phyloP scores from a whole-genome alignment of 345 rosid genomes.

The Pugionium cornutum region DNA sequence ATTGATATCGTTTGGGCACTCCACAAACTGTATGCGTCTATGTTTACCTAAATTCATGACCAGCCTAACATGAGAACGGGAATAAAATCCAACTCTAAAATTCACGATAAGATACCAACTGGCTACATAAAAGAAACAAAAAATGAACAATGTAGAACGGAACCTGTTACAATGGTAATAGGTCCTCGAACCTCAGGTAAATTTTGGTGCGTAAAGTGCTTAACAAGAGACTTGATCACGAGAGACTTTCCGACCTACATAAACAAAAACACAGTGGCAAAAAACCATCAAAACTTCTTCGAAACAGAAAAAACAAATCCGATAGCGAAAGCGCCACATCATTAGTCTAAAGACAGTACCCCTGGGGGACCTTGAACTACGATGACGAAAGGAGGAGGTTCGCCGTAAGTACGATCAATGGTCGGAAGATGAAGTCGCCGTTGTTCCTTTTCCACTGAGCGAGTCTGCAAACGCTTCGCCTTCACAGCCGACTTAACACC shows the following conservation, averaged over 20 bases:
- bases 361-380: conserved; percentile 92
- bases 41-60: conserved; percentile 60
- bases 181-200: conserved; percentile 91
- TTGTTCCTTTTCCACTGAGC: conserved; percentile 85
- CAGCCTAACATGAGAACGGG: conserved; percentile 30
- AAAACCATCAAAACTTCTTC: conserved; percentile 14
- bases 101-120: not conserved
- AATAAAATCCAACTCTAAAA: conserved; percentile 22
- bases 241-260: conserved; percentile 90
- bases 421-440: conserved; percentile 71
- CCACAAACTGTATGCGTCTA: conserved; percentile 81
- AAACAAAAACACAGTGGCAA: conserved; percentile 21
- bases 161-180: conserved; percentile 83
- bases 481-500: conserved; percentile 58
- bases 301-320: not conserved
- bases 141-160: conserved; percentile 21
- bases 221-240: conserved; percentile 73
- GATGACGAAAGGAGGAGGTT: conserved; percentile 78
- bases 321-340: not conserved
- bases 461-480: conserved; percentile 67
- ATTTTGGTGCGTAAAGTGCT: conserved; percentile 76
- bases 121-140: not conserved
- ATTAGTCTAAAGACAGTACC: conserved; percentile 43
- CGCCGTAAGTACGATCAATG: conserved; percentile 80
- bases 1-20: conserved; percentile 96